Evolutionary conservation across 1,284 basidiomycete species (phyloP), one percentile per base, ranked within the genome.

Genomic region (Fomitopsis palustris): DNA sequence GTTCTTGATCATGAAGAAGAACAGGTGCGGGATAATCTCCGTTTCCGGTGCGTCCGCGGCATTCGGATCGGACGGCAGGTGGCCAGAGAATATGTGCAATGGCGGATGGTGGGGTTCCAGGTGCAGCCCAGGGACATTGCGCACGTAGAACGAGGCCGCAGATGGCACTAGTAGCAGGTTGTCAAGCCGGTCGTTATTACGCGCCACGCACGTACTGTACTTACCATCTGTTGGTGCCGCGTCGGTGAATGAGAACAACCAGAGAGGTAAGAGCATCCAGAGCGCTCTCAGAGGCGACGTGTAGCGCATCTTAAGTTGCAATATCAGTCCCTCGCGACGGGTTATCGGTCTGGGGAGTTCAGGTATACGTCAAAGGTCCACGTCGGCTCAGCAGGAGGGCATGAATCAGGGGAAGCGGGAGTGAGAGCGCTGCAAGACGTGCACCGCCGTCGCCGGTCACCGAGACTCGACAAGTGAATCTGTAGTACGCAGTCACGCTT

Each of bases 1-100:
- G 31, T 95, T 95, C 73, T 95, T 93, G 37, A 95, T 81, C 75
- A 98, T 83, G 61, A 97, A 86, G 72, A 99, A 99, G 78, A 90
- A 96, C 17, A 95, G 74, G 70, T 96, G 92, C 0, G 93, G 81
- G 33, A 87, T 86, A 52, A 91, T 78, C 61, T 86, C 83, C 25
- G 79, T 84, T 16, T 74, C 67, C 5, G 80, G 73, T 33, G 80
- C 76, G 23, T 72, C 72, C 9, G 78, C 62, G 10, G 76, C 80
- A 66, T 86, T 79, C 8, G 93, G 90, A 74, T 95, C 93, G 1
- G 92, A 89, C 17, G 89, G 79, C 27, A 96, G 75, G 69, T 92
- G 87, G 0, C 93, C 93, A 6, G 93, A 88, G 65, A 88, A 95
- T 65, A 96, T 82, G 61, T 85, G 85, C 42, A 96, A 73, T 1